phyloP scores from a whole-genome alignment of 2,329 filamentous ascomycete genomes.

The Arthroderma sp. region DNA sequence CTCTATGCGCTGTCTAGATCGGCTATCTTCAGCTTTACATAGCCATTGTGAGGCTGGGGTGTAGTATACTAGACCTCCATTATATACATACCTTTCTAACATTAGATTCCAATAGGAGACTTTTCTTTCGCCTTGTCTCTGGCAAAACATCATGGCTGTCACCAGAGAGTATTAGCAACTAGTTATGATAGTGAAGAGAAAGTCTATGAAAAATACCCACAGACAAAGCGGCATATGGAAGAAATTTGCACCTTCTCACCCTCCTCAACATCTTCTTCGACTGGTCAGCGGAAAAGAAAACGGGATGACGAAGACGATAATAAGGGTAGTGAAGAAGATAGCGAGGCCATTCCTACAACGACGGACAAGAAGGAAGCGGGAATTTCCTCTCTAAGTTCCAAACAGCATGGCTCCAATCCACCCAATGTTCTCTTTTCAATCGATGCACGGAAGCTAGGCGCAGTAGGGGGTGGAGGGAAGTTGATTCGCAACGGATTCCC shows the following conservation, averaged over 20 bases:
- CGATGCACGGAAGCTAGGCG: slow-evolving; percentile 31
- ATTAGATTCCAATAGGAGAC: slow-evolving; percentile 23
- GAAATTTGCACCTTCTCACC: slow-evolving; percentile 17
- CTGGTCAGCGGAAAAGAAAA: slow-evolving; percentile 12
- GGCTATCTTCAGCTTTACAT: too few species aligned
- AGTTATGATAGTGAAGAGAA: slow-evolving; percentile 31
- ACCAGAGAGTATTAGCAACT: slow-evolving; percentile 27
- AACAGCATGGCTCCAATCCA: not conserved
- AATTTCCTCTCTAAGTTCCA: not conserved
- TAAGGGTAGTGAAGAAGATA: slow-evolving; percentile 1
- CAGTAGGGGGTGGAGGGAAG: slow-evolving; percentile 26
- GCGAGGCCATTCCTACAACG: not conserved
- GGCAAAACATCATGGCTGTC: slow-evolving; percentile 28
- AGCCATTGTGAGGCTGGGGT: too few species aligned
- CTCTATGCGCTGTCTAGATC: too few species aligned
- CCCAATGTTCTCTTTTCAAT: slow-evolving; percentile 29
- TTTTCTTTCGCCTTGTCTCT: slow-evolving; percentile 37
- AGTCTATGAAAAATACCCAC: slow-evolving; percentile 61
- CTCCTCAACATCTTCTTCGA: not conserved
- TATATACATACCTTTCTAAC: not conserved
- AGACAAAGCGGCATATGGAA: slow-evolving; percentile 47
- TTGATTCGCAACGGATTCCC: slow-evolving; percentile 30
- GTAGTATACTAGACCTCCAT: too few species aligned
- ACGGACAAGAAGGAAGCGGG: too few species aligned
- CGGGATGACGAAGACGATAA: slow-evolving; percentile 7